A percentile compares a stretch with the other conserved stretches of the same genome.
These are phyloP conservation scores for Sphaceloma murrayae DNA, from an alignment of 2,329 filamentous ascomycete genomes.

Conservation along the genomic window DNA sequence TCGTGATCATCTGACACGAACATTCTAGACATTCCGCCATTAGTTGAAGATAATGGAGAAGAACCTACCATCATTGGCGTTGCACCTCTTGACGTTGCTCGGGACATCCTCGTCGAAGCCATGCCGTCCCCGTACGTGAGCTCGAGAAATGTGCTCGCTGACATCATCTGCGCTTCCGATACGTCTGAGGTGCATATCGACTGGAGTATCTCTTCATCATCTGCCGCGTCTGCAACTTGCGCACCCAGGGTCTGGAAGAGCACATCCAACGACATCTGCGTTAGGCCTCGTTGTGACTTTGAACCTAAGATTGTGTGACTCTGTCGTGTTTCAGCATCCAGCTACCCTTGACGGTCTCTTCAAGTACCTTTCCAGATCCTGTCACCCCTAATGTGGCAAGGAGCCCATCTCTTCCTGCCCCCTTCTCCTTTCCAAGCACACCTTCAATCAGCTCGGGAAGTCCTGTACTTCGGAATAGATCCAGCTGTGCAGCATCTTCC, in stretches of 20 bases:
- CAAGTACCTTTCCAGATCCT: conserved; percentile 79
- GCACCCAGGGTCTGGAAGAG: conserved; percentile 72
- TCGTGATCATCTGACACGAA: too few species aligned
- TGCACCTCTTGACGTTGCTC: conserved; percentile 33
- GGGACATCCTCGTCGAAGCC: conserved; percentile 41
- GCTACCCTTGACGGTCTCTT: neutral
- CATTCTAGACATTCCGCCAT: too few species aligned
- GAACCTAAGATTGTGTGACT: conserved; percentile 94
- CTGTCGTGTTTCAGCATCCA: conserved; percentile 38
- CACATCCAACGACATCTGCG: conserved; percentile 82
- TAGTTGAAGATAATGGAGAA: conserved; percentile 21
- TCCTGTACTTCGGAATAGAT: conserved; percentile 73
- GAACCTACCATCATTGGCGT: conserved; percentile 34
- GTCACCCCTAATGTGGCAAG: conserved; percentile 89
- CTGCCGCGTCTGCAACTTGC: conserved; percentile 54
- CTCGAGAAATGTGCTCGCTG: conserved; percentile 70
- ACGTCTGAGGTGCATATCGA: conserved; percentile 68
- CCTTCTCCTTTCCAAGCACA: conserved; percentile 61
- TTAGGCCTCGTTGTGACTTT: conserved; percentile 74
- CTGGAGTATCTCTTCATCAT: conserved; percentile 53
- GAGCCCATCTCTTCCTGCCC: conserved; percentile 77
- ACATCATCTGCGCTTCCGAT: conserved; percentile 68
- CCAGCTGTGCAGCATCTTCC: conserved; percentile 72
- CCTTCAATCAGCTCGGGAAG: conserved; percentile 69
- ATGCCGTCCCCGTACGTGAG: conserved; percentile 60